These are phyloP conservation scores for Astragalus membranaceus DNA, from an alignment of 306 rosid genomes.

Conservation along the genomic window DNA sequence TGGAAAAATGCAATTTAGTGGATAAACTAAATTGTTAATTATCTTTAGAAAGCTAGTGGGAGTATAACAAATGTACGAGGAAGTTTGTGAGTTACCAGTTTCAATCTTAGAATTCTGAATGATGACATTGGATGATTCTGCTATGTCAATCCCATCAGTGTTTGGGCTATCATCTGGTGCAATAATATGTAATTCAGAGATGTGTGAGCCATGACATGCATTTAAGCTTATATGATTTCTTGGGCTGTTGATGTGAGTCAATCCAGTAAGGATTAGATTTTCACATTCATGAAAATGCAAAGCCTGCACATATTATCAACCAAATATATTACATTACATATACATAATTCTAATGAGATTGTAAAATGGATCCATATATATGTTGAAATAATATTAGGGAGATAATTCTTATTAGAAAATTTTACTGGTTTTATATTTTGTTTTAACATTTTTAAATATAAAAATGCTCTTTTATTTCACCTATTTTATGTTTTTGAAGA, in stretches of 20 bases:
- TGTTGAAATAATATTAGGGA: background rate
- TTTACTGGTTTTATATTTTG: too few relatives aligned
- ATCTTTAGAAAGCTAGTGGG: background rate
- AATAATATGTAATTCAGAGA: slow-evolving; percentile 5
- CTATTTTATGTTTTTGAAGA: background rate
- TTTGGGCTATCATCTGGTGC: slow-evolving; percentile 49
- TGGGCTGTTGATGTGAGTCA: slow-evolving; percentile 21
- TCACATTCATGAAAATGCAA: slow-evolving; percentile 17
- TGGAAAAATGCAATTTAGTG: too few relatives aligned
- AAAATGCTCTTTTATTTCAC: too few relatives aligned
- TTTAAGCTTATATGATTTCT: slow-evolving; percentile 28
- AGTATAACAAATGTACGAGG: background rate
- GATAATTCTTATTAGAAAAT: too few relatives aligned
- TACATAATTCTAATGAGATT: background rate
- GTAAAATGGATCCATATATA: background rate
- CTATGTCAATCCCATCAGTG: slow-evolving; percentile 44
- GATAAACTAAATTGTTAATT: too few relatives aligned
- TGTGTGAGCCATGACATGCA: background rate
- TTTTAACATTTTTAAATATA: too few relatives aligned
- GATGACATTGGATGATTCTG: slow-evolving; percentile 14
- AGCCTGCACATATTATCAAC: slow-evolving; percentile 24
- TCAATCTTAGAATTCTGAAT: slow-evolving; percentile 17
- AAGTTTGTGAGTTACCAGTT: slow-evolving; percentile 22
- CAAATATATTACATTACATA: background rate
- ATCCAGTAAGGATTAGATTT: slow-evolving; percentile 12